Evolutionary conservation across 257 asterid species (phyloP).

Genomic region (Apocynum venetum): DNA sequence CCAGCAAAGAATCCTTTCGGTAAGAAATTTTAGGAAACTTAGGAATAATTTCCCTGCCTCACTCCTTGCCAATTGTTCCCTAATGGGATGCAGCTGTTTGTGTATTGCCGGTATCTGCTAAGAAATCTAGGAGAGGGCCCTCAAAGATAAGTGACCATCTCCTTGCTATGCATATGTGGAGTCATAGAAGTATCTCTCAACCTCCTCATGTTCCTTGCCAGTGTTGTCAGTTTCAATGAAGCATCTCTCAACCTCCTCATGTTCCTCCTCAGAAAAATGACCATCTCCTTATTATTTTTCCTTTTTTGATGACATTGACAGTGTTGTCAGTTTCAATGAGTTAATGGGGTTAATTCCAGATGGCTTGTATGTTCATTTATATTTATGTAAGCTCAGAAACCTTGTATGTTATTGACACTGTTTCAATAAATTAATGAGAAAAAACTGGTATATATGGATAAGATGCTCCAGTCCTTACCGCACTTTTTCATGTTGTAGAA

Average conservation of each 20-base stretch:
- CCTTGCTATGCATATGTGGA: neutral
- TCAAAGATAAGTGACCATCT: neutral
- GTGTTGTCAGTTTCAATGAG: constrained; percentile 83
- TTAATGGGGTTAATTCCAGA: constrained; percentile 55
- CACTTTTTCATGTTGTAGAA: constrained; percentile 34
- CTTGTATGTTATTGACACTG: neutral
- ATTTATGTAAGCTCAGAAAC: constrained; percentile 51
- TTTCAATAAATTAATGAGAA: neutral
- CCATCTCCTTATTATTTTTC: neutral
- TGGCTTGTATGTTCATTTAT: constrained; percentile 43
- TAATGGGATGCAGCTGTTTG: neutral
- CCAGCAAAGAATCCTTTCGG: neutral
- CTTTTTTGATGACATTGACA: constrained; percentile 25
- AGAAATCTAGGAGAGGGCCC: neutral
- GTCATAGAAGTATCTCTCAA: neutral
- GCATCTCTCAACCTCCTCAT: neutral
- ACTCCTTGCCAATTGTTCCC: neutral
- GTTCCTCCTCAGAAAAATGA: neutral
- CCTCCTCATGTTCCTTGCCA: neutral
- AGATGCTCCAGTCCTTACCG: neutral
- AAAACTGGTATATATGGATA: neutral
- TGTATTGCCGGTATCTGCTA: neutral
- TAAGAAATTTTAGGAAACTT: neutral
- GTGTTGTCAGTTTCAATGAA: no score
- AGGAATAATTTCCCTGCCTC: neutral